Conservation (phyloP, 1,284 basidiomycete genomes). For the Chondrostereum purpureum region DNA sequence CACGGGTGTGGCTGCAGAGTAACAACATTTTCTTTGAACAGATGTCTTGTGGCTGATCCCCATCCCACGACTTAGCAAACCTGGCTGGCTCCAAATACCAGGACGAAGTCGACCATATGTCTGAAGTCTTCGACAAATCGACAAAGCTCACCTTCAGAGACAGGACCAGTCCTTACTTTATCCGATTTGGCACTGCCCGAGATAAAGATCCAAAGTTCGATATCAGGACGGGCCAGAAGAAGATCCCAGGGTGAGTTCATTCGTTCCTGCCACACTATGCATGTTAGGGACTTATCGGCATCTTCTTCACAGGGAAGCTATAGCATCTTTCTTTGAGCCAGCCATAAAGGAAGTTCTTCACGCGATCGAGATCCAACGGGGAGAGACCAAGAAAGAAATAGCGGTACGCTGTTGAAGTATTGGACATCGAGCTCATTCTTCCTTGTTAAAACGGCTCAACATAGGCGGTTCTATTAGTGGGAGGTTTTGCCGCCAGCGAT, state of each 20-base stretch:
- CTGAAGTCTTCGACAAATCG: conserved; percentile 41
- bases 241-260: conserved; percentile 32
- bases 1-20: conserved; percentile 30
- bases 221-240: conserved; percentile 33
- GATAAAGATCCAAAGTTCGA: conserved; percentile 39
- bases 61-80: no score
- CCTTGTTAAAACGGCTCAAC: no score
- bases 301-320: conserved; percentile 19
- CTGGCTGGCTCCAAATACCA: conserved; percentile 24
- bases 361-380: conserved; percentile 24
- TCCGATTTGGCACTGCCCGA: conserved; percentile 40
- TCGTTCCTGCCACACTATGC: background rate
- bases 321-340: conserved; percentile 31
- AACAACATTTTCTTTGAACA: no score
- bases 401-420: conserved; percentile 13
- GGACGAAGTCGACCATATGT: conserved; percentile 37
- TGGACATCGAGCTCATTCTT: no score
- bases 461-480: conserved; percentile 32
- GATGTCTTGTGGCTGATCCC: no score
- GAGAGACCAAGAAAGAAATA: conserved; percentile 18
- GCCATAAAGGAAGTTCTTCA: conserved; percentile 26
- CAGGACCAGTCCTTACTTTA: conserved; percentile 34
- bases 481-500: conserved; percentile 47
- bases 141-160: conserved; percentile 42
- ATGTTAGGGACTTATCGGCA: background rate